Conservation (phyloP, 352 stramenopile genomes). For the Phytophthora pinifolia region DNA sequence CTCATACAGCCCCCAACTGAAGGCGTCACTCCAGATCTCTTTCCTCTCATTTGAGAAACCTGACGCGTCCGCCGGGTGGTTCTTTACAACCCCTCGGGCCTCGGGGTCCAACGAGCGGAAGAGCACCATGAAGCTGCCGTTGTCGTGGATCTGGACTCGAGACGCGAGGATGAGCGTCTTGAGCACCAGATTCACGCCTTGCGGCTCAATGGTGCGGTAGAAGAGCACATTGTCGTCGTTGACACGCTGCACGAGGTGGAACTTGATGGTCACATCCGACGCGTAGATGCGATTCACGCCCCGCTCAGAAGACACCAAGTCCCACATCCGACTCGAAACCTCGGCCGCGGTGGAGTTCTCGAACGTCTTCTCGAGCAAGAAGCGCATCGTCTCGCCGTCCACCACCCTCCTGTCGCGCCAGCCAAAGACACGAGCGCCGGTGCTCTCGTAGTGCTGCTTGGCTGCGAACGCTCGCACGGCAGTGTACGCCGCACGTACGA, state of each 20-base stretch:
- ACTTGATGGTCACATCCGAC: slow-evolving; percentile 49
- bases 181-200: slow-evolving; percentile 41
- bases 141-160: slow-evolving; percentile 49
- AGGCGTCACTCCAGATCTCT: slow-evolving; percentile 60
- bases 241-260: slow-evolving; percentile 56
- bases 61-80: slow-evolving; percentile 10
- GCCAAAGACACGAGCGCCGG: slow-evolving; percentile 58
- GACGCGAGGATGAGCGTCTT: slow-evolving; percentile 61
- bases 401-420: slow-evolving; percentile 58
- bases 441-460: slow-evolving; percentile 43
- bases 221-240: slow-evolving; percentile 62
- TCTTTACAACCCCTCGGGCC: slow-evolving; percentile 22
- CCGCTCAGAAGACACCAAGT: slow-evolving; percentile 53
- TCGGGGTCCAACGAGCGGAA: slow-evolving; percentile 58
- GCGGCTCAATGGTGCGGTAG: slow-evolving; percentile 60
- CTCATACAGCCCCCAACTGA: slow-evolving; percentile 71
- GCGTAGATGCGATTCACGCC: slow-evolving; percentile 65
- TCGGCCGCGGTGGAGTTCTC: slow-evolving; percentile 33
- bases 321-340: slow-evolving; percentile 53
- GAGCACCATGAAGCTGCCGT: slow-evolving; percentile 57
- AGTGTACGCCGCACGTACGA: slow-evolving; percentile 45
- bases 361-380: slow-evolving; percentile 69
- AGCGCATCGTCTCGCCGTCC: slow-evolving; percentile 54
- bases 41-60: slow-evolving; percentile 23
- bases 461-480: slow-evolving; percentile 47